These are phyloP conservation scores for Chaetothyriales sp. DNA, from an alignment of 2,329 filamentous ascomycete species.

Conservation along the genomic window DNA sequence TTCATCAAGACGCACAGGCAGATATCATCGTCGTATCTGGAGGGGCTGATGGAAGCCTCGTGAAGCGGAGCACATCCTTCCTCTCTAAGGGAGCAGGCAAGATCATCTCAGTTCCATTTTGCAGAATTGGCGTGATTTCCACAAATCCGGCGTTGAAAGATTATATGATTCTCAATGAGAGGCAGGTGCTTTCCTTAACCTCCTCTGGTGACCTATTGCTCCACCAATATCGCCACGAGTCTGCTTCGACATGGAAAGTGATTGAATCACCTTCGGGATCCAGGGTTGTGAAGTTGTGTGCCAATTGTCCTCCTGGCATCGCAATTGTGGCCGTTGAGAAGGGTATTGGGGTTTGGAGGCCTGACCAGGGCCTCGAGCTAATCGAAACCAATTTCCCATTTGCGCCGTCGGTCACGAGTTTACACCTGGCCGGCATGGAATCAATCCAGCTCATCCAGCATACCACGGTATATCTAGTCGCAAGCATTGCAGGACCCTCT, in stretches of 20 bases:
- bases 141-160: constrained; percentile 7
- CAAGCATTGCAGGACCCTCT: not conserved
- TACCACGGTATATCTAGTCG: not conserved
- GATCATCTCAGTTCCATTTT: not conserved
- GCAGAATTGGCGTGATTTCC: constrained; percentile 1
- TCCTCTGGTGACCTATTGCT: constrained; percentile 9
- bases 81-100: not conserved
- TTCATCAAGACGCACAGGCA: constrained; percentile 22
- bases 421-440: not conserved
- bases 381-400: not conserved
- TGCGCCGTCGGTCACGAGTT: not conserved
- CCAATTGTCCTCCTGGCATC: not conserved
- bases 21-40: constrained; percentile 49
- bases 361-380: not conserved
- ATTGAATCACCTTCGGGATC: not conserved
- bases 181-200: constrained; percentile 9
- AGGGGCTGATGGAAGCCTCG: constrained; percentile 62
- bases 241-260: not conserved
- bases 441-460: not conserved
- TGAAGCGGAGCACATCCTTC: constrained; percentile 17
- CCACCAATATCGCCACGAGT: not conserved
- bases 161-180: constrained; percentile 6
- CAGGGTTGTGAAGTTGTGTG: not conserved
- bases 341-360: not conserved
- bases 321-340: not conserved